A percentile compares a stretch with the other conserved stretches of the same genome.
Evolutionary conservation across 164 flowering plant genomes (phyloP).

Genomic region (Akebia trifoliata): DNA sequence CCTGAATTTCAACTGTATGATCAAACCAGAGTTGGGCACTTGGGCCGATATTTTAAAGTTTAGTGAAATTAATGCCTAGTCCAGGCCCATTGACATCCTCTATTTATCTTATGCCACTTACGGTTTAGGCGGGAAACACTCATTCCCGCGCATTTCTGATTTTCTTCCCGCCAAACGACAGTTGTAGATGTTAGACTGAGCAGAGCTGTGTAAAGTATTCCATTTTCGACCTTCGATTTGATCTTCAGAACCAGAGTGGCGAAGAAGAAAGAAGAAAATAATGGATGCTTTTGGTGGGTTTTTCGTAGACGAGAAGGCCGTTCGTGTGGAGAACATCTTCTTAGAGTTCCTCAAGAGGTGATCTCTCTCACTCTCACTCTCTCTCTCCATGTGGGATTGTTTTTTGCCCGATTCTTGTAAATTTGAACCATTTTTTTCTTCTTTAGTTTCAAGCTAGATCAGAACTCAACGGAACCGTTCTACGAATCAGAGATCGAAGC

Average conservation of each 20-base stretch:
- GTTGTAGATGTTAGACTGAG: neutral
- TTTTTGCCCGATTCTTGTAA: slow-evolving; percentile 6
- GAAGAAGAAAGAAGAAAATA: neutral
- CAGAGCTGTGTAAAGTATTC: neutral
- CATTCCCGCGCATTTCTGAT: neutral
- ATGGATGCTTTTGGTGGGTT: slow-evolving; percentile 43
- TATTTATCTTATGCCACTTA: neutral
- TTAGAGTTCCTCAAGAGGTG: slow-evolving; percentile 83
- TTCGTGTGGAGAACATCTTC: slow-evolving; percentile 76
- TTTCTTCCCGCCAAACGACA: neutral
- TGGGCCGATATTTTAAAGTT: too few species aligned
- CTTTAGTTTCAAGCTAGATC: slow-evolving; percentile 44
- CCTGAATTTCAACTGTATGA: too few species aligned
- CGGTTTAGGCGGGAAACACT: slow-evolving; percentile 4
- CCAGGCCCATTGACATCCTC: neutral
- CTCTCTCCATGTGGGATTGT: neutral
- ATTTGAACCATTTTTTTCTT: too few species aligned
- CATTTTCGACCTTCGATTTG: neutral
- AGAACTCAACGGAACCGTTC: slow-evolving; percentile 32
- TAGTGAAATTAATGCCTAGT: too few species aligned
- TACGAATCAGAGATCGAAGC: slow-evolving; percentile 74
- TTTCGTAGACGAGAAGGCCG: slow-evolving; percentile 77
- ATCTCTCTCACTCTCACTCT: neutral
- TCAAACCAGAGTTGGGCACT: too few species aligned
- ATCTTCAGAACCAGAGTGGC: neutral